A percentile compares a stretch with the other conserved stretches of the same genome.
Evolutionary conservation across 75 land plant species (phyloP).

Genomic region (Cunninghamia lanceolata): DNA sequence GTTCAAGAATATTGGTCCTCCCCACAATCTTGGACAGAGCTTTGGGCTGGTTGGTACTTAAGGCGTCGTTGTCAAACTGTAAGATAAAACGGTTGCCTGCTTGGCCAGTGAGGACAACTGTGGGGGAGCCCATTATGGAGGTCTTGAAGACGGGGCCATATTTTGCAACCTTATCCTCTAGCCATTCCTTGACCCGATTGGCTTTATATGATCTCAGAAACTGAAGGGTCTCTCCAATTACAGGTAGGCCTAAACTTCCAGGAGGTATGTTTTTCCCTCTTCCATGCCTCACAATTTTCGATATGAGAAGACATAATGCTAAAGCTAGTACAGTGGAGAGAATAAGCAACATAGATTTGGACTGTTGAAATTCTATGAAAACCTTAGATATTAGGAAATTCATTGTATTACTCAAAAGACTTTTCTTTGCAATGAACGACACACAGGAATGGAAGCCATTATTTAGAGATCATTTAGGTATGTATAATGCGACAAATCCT

Average conservation of each 20-base stretch:
- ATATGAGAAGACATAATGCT: no score
- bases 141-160: constrained; percentile 37
- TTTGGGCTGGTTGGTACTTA: constrained; percentile 18
- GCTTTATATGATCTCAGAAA: background rate
- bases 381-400: no score
- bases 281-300: background rate
- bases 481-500: no score
- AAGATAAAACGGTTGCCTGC: constrained; percentile 55
- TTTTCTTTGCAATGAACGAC: no score
- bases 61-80: constrained; percentile 33
- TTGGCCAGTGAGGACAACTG: constrained; percentile 27
- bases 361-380: no score
- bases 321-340: no score
- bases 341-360: no score
- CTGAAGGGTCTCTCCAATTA: constrained; percentile 29
- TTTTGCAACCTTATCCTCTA: constrained; percentile 10
- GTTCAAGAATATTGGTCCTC: background rate
- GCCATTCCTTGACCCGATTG: background rate
- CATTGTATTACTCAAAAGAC: no score
- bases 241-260: constrained; percentile 29
- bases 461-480: no score
- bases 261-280: constrained; percentile 15
- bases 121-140: constrained; percentile 17
- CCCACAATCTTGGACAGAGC: constrained; percentile 4
- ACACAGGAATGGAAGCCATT: no score